phyloP scores from a whole-genome alignment of 1,284 basidiomycete genomes.

The Gomphus bonarii region DNA sequence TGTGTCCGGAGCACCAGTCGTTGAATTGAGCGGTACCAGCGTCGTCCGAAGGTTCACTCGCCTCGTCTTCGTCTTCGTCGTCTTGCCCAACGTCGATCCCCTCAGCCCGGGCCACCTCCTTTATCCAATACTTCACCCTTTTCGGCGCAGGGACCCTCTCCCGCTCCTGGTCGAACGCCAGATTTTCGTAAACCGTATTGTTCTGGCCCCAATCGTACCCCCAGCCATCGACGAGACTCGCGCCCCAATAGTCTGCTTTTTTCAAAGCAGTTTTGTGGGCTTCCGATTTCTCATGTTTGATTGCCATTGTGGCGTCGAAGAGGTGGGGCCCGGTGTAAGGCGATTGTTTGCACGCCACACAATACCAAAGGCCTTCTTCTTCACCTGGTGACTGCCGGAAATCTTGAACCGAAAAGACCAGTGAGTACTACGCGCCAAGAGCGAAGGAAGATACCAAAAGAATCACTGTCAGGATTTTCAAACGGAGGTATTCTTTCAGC shows the following conservation, averaged over 20 bases:
- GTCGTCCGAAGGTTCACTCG: background rate
- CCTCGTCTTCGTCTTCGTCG: background rate
- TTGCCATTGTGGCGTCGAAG: background rate
- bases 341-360: background rate
- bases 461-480: background rate
- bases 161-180: background rate
- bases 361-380: background rate
- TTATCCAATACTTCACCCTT: conserved; percentile 3
- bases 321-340: background rate
- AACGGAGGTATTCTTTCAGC: background rate
- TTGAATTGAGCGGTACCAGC: background rate
- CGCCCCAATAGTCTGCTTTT: background rate
- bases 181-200: background rate
- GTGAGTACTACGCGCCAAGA: background rate
- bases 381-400: background rate
- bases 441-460: background rate
- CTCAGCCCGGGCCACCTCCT: conserved; percentile 2
- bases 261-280: background rate
- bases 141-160: background rate
- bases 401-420: background rate
- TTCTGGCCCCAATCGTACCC: background rate
- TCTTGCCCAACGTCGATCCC: background rate
- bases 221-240: background rate
- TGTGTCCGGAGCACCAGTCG: background rate
- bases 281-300: background rate